Evolutionary conservation across 1,139 yeast genomes (phyloP).

Genomic region (Pichia sp.): DNA sequence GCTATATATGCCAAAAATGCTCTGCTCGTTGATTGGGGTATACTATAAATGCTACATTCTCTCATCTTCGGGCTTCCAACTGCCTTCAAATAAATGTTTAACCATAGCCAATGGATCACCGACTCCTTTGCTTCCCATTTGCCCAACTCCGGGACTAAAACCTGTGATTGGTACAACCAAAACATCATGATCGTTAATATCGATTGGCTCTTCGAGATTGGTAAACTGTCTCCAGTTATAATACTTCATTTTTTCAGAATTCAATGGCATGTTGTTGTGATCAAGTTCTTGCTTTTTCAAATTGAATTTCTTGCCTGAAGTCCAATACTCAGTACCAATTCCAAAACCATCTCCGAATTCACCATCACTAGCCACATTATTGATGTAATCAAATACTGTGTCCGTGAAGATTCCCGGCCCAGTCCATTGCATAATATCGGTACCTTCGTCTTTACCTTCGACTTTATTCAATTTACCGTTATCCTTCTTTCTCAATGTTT

Average conservation of each 20-base stretch:
- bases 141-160: conserved; percentile 77
- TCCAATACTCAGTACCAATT: conserved; percentile 23
- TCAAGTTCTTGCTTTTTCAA: conserved; percentile 16
- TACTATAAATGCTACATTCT: neutral
- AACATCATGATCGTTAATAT: conserved; percentile 55
- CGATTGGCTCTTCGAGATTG: conserved; percentile 52
- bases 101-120: conserved; percentile 54
- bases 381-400: conserved; percentile 56
- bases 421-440: conserved; percentile 73
- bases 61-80: conserved; percentile 47
- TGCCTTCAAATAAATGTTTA: conserved; percentile 63
- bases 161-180: conserved; percentile 77
- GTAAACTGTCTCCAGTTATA: conserved; percentile 59
- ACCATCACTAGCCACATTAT: conserved; percentile 26
- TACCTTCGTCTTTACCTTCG: conserved; percentile 42
- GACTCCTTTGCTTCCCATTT: conserved; percentile 55
- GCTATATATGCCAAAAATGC: too few relatives aligned
- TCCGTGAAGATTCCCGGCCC: conserved; percentile 82
- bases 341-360: conserved; percentile 24
- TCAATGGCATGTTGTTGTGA: conserved; percentile 16
- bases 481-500: conserved; percentile 39
- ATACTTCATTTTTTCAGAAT: conserved; percentile 15
- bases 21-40: too few relatives aligned
- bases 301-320: conserved; percentile 14
- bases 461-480: conserved; percentile 19